phyloP scores from a whole-genome alignment of 441 rosid genomes.

The Geranium incanum region DNA sequence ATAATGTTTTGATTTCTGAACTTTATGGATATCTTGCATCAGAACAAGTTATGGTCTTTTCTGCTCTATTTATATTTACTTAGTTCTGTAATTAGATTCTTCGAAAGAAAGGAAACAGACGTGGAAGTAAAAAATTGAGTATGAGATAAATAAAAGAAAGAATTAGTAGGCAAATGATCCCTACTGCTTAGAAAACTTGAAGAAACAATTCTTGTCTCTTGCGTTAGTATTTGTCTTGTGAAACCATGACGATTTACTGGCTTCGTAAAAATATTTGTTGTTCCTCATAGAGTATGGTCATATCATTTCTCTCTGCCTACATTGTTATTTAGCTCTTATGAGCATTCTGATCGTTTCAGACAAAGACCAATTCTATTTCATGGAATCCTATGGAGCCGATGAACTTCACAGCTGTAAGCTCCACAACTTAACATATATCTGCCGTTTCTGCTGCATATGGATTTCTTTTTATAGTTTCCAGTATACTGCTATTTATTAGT shows the following conservation, averaged over 20 bases:
- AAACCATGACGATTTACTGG: not conserved
- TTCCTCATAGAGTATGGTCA: not conserved
- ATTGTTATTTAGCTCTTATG: not conserved
- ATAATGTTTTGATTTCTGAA: not conserved
- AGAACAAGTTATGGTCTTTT: not conserved
- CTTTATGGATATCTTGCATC: not conserved
- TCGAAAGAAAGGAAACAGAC: too few species aligned
- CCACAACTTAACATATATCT: conserved; percentile 4
- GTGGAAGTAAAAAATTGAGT: too few species aligned
- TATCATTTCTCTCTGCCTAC: too few species aligned
- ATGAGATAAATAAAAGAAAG: too few species aligned
- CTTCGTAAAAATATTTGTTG: not conserved
- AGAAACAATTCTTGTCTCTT: too few species aligned
- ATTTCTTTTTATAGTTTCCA: too few species aligned
- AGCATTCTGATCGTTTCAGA: conserved; percentile 38
- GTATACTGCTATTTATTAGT: not conserved
- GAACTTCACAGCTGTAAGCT: conserved; percentile 91
- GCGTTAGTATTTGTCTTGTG: not conserved
- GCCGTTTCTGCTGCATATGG: not conserved
- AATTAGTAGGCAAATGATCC: too few species aligned
- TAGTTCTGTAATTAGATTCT: too few species aligned
- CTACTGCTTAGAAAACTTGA: too few species aligned
- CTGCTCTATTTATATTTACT: too few species aligned
- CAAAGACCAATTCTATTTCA: conserved; percentile 77
- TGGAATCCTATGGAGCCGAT: conserved; percentile 99